Evolutionary conservation across 2,329 filamentous ascomycete species (phyloP).

Genomic region (Fusarium mundagurra): DNA sequence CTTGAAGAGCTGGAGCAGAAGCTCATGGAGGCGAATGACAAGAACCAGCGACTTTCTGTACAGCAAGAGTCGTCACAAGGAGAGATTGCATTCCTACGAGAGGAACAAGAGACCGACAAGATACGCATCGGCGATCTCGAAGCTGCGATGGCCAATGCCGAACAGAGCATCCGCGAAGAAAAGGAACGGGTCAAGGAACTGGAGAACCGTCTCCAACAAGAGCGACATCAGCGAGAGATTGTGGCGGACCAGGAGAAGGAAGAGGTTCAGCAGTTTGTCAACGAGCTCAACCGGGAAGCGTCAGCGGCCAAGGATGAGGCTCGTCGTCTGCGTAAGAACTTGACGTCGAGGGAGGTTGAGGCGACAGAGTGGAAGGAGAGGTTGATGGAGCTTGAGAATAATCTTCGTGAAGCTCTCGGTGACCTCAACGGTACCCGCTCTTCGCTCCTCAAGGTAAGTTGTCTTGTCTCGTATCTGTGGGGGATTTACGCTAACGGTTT

Average conservation of each 20-base stretch:
- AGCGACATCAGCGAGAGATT: constrained; percentile 86
- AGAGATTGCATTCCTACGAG: constrained; percentile 93
- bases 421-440: constrained; percentile 88
- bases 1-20: constrained; percentile 86
- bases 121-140: constrained; percentile 97
- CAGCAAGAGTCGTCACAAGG: constrained; percentile 92
- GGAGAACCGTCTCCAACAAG: constrained; percentile 78
- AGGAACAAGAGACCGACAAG: constrained; percentile 97
- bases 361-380: constrained; percentile 91
- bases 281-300: constrained; percentile 88
- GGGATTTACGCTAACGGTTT: constrained; percentile 22
- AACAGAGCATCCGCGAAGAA: constrained; percentile 84
- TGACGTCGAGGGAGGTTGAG: constrained; percentile 87
- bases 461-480: not conserved
- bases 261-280: constrained; percentile 91
- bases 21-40: constrained; percentile 84
- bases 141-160: constrained; percentile 79
- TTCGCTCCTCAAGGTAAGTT: constrained; percentile 78
- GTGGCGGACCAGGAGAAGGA: constrained; percentile 91
- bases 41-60: constrained; percentile 86
- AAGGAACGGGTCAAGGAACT: constrained; percentile 79
- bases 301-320: constrained; percentile 86
- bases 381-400: constrained; percentile 88
- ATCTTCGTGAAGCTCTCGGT: constrained; percentile 85
- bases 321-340: constrained; percentile 80